These are phyloP conservation scores for Akanthomyces lecanii DNA, from an alignment of 2,329 filamentous ascomycete genomes.

Conservation along the genomic window DNA sequence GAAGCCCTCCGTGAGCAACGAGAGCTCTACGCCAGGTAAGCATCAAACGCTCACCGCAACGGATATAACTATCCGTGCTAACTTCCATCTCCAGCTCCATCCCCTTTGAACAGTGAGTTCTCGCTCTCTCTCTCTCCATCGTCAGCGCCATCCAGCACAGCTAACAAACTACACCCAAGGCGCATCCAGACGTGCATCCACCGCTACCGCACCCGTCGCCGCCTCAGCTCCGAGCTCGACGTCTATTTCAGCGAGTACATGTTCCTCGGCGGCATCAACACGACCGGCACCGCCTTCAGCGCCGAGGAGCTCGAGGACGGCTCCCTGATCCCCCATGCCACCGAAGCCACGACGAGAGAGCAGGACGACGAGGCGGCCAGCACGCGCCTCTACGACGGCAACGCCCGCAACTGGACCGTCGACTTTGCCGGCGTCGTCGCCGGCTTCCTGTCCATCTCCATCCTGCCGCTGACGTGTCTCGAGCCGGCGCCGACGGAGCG, in stretches of 20 bases:
- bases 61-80: neutral
- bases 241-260: constrained; percentile 76
- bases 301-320: constrained; percentile 55
- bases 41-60: constrained; percentile 12
- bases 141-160: neutral
- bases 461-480: constrained; percentile 54
- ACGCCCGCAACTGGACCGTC: constrained; percentile 62
- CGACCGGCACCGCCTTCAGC: constrained; percentile 52
- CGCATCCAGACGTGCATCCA: constrained; percentile 84
- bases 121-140: neutral
- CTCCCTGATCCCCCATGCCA: constrained; percentile 41
- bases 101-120: neutral
- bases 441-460: constrained; percentile 66
- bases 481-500: constrained; percentile 49
- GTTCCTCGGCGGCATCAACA: constrained; percentile 74
- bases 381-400: constrained; percentile 46
- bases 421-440: constrained; percentile 76
- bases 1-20: constrained; percentile 61
- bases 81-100: neutral
- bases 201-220: constrained; percentile 72
- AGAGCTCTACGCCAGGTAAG: constrained; percentile 63
- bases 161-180: constrained; percentile 34
- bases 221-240: constrained; percentile 59
- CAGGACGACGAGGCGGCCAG: constrained; percentile 35
- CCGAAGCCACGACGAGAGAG: neutral